These are phyloP conservation scores for Lyophyllum atratum DNA, from an alignment of 768 basidiomycete genomes.

Conservation along the genomic window DNA sequence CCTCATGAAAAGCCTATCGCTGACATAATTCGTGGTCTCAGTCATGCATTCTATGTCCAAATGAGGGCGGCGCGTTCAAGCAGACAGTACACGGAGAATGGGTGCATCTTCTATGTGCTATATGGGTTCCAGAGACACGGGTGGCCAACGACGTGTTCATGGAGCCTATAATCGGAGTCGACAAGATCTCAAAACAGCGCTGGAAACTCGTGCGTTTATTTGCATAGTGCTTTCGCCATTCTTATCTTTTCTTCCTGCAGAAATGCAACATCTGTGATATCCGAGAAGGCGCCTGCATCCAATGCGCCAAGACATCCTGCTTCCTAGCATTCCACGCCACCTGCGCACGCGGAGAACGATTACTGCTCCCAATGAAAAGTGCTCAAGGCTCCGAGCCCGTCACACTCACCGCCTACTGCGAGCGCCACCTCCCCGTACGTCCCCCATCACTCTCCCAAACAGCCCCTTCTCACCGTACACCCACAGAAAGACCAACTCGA, in stretches of 20 bases:
- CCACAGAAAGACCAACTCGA: constrained; percentile 71
- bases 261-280: constrained; percentile 50
- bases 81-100: constrained; percentile 91
- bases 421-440: constrained; percentile 87
- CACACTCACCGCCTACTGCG: constrained; percentile 80
- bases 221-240: background rate
- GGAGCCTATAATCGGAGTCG: constrained; percentile 94
- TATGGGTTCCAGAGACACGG: constrained; percentile 94
- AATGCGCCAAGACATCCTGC: constrained; percentile 89
- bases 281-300: constrained; percentile 85
- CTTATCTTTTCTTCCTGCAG: constrained; percentile 25
- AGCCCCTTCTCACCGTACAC: background rate
- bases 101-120: constrained; percentile 95
- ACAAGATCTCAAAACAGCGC: constrained; percentile 83
- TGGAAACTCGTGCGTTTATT: constrained; percentile 83
- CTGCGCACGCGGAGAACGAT: constrained; percentile 85
- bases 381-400: constrained; percentile 73
- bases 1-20: background rate
- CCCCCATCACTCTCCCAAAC: background rate
- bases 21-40: constrained; percentile 28
- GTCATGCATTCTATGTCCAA: constrained; percentile 95
- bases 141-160: constrained; percentile 96
- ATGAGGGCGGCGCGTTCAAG: constrained; percentile 97
- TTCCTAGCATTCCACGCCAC: constrained; percentile 94
- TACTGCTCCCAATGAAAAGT: constrained; percentile 87